Base-by-base conservation (phyloP, 768 basidiomycete species). In the Calocybe cyanea region DNA sequence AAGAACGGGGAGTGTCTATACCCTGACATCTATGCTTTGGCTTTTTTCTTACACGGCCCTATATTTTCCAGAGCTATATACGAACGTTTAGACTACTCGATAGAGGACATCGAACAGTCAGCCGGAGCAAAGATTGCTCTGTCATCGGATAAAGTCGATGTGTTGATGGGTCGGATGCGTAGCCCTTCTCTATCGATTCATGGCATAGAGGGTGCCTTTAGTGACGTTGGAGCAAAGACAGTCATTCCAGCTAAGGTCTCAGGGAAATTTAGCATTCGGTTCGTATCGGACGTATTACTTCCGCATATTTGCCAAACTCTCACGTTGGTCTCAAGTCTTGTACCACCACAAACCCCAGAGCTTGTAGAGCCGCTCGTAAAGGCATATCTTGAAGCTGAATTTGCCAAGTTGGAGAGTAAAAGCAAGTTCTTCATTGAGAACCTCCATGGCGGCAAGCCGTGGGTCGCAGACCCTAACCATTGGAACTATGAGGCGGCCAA, bases 191-290 rank as follows among this genome's bases (percentile, higher is more conserved):
- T 98, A 50, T 93, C 91, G 2, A 68, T 98, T 19, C 94, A 98
- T 62, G 95, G 95, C 9, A 94, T 98, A 57, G 90, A 96, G 65
- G 93, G 94, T 39, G 95, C 93, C 1, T 96, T 94, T 72, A 89
- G 79, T 44, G 82, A 80, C 0, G 75, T 78, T 0, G 91, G 90
- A 2, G 80, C 76, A 15, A 92, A 92, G 79, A 97, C 94, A 0
- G 94, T 97, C 58, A 98, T 97, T 47, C 94, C 94, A 0, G 91
- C 92, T 24, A 83, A 83, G 48, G 90, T 87, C 8, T 63, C 77
- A 28, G 93, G 93, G 35, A 96, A 96, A 67, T 98, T 96, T 74
- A 93, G 91, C 57, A 88, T 98, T 64, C 87, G 94, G 73, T 86
- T 63, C 21, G 77, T 43, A 23, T 14, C 14, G 7, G 7, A 18